Evolutionary conservation across 176 grass and related monocot genomes (phyloP), one percentile per base, ranked within the genome.

Genomic region (Aegilops sharonensis): DNA sequence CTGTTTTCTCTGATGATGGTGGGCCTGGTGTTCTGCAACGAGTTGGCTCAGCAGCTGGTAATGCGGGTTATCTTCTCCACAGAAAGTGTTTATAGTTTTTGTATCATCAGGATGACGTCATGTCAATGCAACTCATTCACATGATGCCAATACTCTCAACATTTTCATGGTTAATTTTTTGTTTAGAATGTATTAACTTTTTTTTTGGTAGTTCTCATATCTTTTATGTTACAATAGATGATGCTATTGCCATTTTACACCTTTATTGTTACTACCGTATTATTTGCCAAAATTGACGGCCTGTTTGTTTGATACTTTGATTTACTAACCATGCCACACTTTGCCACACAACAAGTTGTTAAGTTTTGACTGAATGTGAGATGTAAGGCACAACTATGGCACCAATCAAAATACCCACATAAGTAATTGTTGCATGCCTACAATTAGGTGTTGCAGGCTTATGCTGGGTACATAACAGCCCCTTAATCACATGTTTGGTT

Each of bases 21-120:
- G 87, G 90, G 50, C 79, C 87, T 85, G 94, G 97, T 66, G 97
- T 99, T 88, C 86, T 99, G 66, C 97, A 91, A 86, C 88, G 90
- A 81, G 97, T 99, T 78, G 94, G 97, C 48, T 94, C 97, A 88
- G 97, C 80, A 68, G 97, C 97, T 90, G 97, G 97, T 99, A 96
- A 85, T n/a, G 64, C 47, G 17, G n/a, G 9, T 64, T 81, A 32
- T 68, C 83, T 85, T 30, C 31, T 76, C 75, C 31, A 35, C 86
- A 15, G 62, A 43, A 36, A 37, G 45, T 72, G 43, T 69, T 84
- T 87, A 47, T 60, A 84, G 43, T 64, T 78, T 85, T 30, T 43
- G 73, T 75, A 42, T 67, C 59, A 80, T 87, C 43, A 56, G 24
- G 25, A 59, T 75, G 74, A 65, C 8, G 45, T 30, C 21, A 64